phyloP scores from a whole-genome alignment of 2,329 filamentous ascomycete species.

The Coniochaeta sp. region DNA sequence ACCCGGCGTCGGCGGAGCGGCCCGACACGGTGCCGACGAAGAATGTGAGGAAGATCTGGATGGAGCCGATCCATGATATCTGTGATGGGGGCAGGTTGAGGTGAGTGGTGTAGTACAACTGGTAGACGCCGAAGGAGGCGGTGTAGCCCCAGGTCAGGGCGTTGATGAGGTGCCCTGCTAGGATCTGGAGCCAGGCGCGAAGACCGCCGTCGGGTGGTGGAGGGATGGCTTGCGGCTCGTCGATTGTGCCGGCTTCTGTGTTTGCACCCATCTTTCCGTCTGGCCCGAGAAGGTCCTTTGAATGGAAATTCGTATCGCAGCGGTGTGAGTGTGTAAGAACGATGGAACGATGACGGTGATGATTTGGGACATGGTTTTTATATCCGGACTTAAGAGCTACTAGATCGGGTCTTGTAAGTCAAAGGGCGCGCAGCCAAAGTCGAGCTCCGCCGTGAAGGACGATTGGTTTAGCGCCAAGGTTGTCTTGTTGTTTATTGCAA shows the following conservation, averaged over 20 bases:
- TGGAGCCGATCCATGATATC: conserved; percentile 21
- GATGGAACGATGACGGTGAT: no score
- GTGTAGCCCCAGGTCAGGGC: conserved; percentile 27
- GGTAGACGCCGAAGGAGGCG: conserved; percentile 26
- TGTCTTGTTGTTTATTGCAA: no score
- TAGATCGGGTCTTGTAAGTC: not conserved
- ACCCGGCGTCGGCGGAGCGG: conserved; percentile 20
- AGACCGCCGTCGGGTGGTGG: conserved; percentile 21
- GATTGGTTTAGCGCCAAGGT: no score
- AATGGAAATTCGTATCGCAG: no score
- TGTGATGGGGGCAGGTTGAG: conserved; percentile 15
- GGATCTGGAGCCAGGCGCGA: conserved; percentile 28
- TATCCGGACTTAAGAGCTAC: not conserved
- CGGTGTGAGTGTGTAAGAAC: no score
- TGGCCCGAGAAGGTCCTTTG: not conserved
- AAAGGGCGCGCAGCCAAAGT: not conserved
- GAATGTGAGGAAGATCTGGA: conserved; percentile 21
- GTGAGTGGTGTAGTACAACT: conserved; percentile 13
- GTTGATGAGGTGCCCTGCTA: conserved; percentile 24
- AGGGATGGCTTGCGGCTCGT: not conserved
- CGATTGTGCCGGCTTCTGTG: not conserved
- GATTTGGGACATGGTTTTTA: no score
- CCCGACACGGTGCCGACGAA: conserved; percentile 20
- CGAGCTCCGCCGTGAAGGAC: no score
- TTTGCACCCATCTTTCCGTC: not conserved